A percentile compares a stretch with the other conserved stretches of the same genome.
Conservation (phyloP, 2,329 filamentous ascomycete genomes). For the Pezizomycotina sp. region DNA sequence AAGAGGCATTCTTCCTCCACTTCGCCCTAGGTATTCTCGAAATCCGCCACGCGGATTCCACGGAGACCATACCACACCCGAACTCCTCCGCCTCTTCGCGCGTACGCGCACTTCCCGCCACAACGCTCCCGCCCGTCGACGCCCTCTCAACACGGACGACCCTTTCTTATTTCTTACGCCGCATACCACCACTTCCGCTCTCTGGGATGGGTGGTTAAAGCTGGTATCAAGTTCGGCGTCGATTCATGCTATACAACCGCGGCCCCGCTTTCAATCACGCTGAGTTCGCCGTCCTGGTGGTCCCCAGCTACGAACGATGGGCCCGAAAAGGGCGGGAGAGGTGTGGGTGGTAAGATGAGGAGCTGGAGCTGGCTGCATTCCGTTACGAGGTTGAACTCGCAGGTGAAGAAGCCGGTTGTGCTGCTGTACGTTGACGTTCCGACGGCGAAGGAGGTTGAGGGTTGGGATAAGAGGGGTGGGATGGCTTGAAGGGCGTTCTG, state of each 20-base stretch:
- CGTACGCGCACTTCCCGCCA: conserved; percentile 35
- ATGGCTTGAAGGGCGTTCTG: conserved; percentile 47
- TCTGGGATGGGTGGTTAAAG: conserved; percentile 81
- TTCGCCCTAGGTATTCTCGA: conserved; percentile 63
- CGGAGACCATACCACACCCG: too few relatives aligned
- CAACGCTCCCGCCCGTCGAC: conserved; percentile 18
- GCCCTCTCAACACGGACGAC: conserved; percentile 51
- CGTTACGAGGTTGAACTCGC: conserved; percentile 72
- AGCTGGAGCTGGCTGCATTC: conserved; percentile 76
- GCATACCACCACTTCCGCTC: conserved; percentile 95
- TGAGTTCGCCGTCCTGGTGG: conserved; percentile 71
- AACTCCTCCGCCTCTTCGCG: conserved; percentile 9
- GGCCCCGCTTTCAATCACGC: conserved; percentile 91
- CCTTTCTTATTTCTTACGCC: conserved; percentile 70
- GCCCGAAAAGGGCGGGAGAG: conserved; percentile 33
- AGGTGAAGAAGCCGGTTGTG: conserved; percentile 79
- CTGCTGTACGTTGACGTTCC: conserved; percentile 86
- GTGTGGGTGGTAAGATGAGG: conserved; percentile 35
- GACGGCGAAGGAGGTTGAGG: conserved; percentile 39
- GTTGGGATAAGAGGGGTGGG: conserved; percentile 29
- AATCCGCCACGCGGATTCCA: conserved; percentile 39
- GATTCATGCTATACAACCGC: conserved; percentile 86
- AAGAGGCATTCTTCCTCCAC: conserved; percentile 80
- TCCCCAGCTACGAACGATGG: conserved; percentile 74
- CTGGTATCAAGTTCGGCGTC: conserved; percentile 84